Evolutionary conservation across 441 rosid genomes (phyloP).

Genomic region (Monsonia emarginata): DNA sequence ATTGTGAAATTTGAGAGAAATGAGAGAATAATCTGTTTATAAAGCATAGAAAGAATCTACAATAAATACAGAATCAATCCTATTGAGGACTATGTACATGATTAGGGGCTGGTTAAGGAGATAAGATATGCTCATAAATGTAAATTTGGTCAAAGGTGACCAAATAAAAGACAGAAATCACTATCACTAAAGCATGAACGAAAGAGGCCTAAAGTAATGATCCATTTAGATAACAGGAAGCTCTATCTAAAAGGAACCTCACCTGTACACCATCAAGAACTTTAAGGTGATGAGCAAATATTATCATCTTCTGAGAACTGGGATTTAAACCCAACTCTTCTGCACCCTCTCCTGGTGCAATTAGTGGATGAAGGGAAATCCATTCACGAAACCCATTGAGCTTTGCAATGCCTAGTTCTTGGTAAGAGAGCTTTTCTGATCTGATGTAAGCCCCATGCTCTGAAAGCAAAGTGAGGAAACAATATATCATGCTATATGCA

Average conservation of each 20-base stretch:
- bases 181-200: not conserved
- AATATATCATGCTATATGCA: not conserved
- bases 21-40: no score
- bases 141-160: not conserved
- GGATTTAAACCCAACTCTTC: constrained; percentile 35
- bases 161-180: not conserved
- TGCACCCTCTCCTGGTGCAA: constrained; percentile 36
- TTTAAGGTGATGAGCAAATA: constrained; percentile 92
- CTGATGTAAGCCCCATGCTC: constrained; percentile 28
- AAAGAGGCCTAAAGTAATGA: not conserved
- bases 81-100: no score
- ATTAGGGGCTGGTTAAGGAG: no score
- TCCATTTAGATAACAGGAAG: not conserved
- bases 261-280: constrained; percentile 94
- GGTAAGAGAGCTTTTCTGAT: constrained; percentile 46
- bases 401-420: constrained; percentile 93
- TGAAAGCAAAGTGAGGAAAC: constrained; percentile 27
- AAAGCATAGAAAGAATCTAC: no score
- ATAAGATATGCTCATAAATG: no score
- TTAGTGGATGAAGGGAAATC: constrained; percentile 72
- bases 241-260: constrained; percentile 19
- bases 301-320: constrained; percentile 58
- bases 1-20: no score
- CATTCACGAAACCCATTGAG: constrained; percentile 70
- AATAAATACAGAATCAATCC: no score